Conservation (phyloP, 805 yeast species). For the Lachancea nothofagi region DNA sequence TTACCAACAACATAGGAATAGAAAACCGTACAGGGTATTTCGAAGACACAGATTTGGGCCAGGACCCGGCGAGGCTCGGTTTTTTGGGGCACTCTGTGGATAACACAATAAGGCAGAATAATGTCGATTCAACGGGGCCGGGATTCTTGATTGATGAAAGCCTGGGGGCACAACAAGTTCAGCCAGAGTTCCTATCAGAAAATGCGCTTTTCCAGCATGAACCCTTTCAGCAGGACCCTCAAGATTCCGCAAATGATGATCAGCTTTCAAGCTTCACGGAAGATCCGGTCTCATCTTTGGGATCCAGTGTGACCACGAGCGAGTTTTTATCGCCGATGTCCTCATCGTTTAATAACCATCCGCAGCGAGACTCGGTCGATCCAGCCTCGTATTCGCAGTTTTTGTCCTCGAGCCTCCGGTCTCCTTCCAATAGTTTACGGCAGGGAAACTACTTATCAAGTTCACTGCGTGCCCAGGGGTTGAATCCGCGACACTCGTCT, state of each 20-base stretch:
- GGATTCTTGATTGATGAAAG: slow-evolving; percentile 11
- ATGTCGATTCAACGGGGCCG: neutral
- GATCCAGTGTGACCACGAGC: slow-evolving; percentile 26
- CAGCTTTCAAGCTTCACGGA: slow-evolving; percentile 21
- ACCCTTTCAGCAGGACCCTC: neutral
- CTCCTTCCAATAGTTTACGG: slow-evolving; percentile 33
- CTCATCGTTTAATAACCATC: slow-evolving; percentile 25
- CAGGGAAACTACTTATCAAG: slow-evolving; percentile 27
- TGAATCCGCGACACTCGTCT: slow-evolving; percentile 32
- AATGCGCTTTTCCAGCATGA: slow-evolving; percentile 5
- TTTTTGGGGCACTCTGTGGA: neutral
- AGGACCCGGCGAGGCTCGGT: neutral
- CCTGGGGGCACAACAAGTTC: slow-evolving; percentile 1
- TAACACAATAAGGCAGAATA: neutral
- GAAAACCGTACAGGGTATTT: neutral
- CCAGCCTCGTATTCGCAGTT: slow-evolving; percentile 13
- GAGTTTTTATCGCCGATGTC: slow-evolving; percentile 24
- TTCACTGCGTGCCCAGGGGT: slow-evolving; percentile 27
- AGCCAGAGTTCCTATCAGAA: slow-evolving; percentile 4
- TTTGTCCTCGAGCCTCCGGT: slow-evolving; percentile 23
- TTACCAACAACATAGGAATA: neutral
- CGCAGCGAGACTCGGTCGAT: slow-evolving; percentile 17
- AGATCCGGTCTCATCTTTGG: slow-evolving; percentile 28
- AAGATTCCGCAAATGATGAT: slow-evolving; percentile 14
- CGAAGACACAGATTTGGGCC: neutral